phyloP scores from a whole-genome alignment of 306 rosid genomes.

The Nissolia schottii region DNA sequence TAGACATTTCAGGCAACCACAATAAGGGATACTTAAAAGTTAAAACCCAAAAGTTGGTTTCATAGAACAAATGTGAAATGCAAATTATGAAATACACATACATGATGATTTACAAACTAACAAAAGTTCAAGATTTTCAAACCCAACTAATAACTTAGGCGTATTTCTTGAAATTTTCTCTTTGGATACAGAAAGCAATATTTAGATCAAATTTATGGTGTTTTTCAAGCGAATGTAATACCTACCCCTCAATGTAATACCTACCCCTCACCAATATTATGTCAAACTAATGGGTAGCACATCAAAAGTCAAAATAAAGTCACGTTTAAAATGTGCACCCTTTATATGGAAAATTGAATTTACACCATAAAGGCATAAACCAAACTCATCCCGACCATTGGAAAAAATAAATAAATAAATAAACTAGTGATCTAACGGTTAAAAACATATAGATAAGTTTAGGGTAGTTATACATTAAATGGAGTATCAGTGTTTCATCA shows the following conservation, averaged over 20 bases:
- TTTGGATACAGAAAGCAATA: neutral
- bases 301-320: neutral
- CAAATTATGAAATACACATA: neutral
- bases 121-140: neutral
- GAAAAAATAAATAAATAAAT: too few species aligned
- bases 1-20: neutral
- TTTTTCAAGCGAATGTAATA: neutral
- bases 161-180: neutral
- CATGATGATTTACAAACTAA: neutral
- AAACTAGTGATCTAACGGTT: too few species aligned
- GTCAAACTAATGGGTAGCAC: neutral
- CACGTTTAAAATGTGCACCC: too few species aligned
- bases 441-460: too few species aligned
- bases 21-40: neutral
- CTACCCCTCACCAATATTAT: neutral
- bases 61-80: slow-evolving; percentile 4
- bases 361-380: too few species aligned
- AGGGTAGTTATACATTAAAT: too few species aligned
- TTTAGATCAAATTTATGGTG: neutral
- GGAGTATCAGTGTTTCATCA: too few species aligned
- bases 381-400: too few species aligned
- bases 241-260: neutral
- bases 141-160: neutral
- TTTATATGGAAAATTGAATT: too few species aligned
- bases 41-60: neutral